Conservation (phyloP, 2,329 filamentous ascomycete species). For the Whalleya microplaca region DNA sequence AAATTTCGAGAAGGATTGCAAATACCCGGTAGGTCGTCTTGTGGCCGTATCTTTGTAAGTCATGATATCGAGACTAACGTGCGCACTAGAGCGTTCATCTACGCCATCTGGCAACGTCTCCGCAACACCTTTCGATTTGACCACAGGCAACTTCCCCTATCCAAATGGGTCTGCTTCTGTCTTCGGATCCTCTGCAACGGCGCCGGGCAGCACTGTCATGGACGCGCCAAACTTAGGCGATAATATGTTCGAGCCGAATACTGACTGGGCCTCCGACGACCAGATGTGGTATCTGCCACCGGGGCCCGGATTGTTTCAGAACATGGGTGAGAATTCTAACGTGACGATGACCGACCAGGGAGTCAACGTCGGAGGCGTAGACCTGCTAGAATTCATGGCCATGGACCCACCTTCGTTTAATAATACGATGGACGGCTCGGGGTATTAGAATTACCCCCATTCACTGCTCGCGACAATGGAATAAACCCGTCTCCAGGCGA, state of each 20-base stretch:
- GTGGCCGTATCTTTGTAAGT: neutral
- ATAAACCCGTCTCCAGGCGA: neutral
- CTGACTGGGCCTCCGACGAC: conserved; percentile 58
- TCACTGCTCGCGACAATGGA: neutral
- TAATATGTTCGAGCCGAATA: conserved; percentile 48
- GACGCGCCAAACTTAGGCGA: conserved; percentile 40
- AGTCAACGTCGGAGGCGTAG: conserved; percentile 68
- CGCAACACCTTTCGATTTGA: conserved; percentile 65
- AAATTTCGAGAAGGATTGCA: conserved; percentile 34
- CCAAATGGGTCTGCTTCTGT: conserved; percentile 50
- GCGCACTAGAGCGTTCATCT: conserved; percentile 42
- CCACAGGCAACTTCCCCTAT: conserved; percentile 58
- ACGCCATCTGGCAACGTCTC: conserved; percentile 58
- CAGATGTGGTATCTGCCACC: conserved; percentile 72
- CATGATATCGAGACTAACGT: conserved; percentile 13
- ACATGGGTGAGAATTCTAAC: conserved; percentile 58
- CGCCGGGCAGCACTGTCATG: conserved; percentile 35
- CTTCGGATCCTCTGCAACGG: conserved; percentile 55
- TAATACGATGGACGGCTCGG: conserved; percentile 26
- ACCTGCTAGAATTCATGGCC: conserved; percentile 70
- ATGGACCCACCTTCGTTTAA: conserved; percentile 50
- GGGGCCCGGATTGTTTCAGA: conserved; percentile 67
- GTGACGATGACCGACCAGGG: conserved; percentile 71
- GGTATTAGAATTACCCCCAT: conserved; percentile 22
- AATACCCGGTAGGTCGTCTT: conserved; percentile 34